These are phyloP conservation scores for Tylopilus orsonianus DNA, from an alignment of 1,284 basidiomycete genomes.

Conservation along the genomic window DNA sequence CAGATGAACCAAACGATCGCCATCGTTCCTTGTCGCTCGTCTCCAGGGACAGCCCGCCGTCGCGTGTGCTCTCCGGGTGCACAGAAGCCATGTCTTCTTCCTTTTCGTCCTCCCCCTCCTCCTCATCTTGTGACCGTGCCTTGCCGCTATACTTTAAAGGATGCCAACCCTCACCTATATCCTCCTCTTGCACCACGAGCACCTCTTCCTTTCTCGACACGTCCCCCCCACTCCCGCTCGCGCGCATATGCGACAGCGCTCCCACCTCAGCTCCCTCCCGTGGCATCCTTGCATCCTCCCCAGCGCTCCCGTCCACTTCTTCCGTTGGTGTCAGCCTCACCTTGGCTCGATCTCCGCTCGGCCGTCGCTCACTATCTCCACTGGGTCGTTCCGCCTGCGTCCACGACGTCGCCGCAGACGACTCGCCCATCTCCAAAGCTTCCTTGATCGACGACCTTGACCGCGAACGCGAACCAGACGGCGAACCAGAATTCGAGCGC, in stretches of 20 bases:
- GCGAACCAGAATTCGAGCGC: conserved; percentile 4
- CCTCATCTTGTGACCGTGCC: conserved; percentile 11
- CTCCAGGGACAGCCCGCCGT: conserved; percentile 15
- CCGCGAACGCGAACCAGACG: conserved; percentile 8
- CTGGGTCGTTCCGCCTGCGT: conserved; percentile 16
- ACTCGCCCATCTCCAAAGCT: conserved; percentile 15
- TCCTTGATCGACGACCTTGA: conserved; percentile 18
- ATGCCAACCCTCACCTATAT: conserved; percentile 31
- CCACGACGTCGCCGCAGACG: conserved; percentile 33
- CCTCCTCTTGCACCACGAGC: conserved; percentile 29
- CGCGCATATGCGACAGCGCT: background rate
- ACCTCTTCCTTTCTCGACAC: conserved; percentile 17
- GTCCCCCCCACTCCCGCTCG: background rate
- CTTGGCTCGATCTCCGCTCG: conserved; percentile 4
- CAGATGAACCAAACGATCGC: conserved; percentile 15
- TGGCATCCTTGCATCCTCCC: background rate
- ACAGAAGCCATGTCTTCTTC: conserved; percentile 19
- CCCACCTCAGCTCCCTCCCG: background rate
- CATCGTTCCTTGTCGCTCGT: conserved; percentile 23
- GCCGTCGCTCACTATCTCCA: conserved; percentile 10
- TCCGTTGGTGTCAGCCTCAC: conserved; percentile 6
- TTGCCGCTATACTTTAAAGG: conserved; percentile 19
- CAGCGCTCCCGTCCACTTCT: background rate
- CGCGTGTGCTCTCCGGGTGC: conserved; percentile 13
- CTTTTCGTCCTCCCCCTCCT: conserved; percentile 7